Conservation (phyloP, 2,329 filamentous ascomycete genomes). For the Biscogniauxia mediterranea region DNA sequence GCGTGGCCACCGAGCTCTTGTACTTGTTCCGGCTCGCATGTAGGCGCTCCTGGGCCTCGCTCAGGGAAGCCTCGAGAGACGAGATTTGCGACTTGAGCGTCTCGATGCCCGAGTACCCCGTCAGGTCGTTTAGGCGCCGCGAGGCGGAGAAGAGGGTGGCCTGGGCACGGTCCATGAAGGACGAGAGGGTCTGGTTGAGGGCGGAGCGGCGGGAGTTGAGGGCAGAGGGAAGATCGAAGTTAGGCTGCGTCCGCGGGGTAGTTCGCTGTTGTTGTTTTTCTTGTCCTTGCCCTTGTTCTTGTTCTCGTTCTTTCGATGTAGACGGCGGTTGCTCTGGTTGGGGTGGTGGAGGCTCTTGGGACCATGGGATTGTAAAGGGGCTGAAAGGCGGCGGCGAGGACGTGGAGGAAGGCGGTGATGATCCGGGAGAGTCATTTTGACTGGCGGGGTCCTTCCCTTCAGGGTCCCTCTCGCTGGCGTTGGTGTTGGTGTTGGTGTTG, state of each 20-base stretch:
- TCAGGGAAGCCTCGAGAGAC: constrained; percentile 58
- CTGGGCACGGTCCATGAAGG: constrained; percentile 86
- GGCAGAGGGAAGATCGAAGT: constrained; percentile 44
- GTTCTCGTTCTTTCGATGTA: no score
- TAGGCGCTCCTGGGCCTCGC: constrained; percentile 62
- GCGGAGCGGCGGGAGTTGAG: constrained; percentile 43
- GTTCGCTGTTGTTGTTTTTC: background rate
- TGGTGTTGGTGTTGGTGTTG: constrained; percentile 3
- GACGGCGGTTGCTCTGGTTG: constrained; percentile 1
- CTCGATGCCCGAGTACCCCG: constrained; percentile 91
- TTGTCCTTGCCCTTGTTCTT: background rate
- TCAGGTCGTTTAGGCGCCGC: constrained; percentile 88
- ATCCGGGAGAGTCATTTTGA: background rate
- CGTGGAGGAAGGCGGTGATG: constrained; percentile 3
- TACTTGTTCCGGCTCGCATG: constrained; percentile 72
- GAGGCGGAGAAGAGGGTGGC: constrained; percentile 80
- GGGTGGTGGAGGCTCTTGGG: background rate
- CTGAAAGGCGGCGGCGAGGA: constrained; percentile 8
- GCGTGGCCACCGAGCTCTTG: constrained; percentile 77
- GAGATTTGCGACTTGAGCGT: constrained; percentile 77
- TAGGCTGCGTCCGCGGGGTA: constrained; percentile 4
- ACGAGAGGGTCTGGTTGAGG: constrained; percentile 53
- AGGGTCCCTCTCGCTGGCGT: background rate
- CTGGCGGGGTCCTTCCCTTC: background rate
- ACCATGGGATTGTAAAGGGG: background rate